Conservation (phyloP, 768 basidiomycete species). For the Termitomyces sp. region DNA sequence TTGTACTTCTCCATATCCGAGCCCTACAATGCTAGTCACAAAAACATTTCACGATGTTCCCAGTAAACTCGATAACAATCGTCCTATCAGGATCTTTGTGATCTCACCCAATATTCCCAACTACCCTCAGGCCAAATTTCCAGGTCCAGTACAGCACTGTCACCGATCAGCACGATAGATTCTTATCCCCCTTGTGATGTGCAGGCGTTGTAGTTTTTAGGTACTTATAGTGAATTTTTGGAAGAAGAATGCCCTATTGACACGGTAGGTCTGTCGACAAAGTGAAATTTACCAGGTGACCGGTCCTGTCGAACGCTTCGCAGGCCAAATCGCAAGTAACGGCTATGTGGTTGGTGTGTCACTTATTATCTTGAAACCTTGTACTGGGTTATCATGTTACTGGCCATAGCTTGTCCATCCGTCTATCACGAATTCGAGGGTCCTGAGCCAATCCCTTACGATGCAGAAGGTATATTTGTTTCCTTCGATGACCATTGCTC, state of each 20-base stretch:
- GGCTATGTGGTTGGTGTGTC: slow-evolving; percentile 75
- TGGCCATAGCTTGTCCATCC: slow-evolving; percentile 64
- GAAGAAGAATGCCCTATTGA: not conserved
- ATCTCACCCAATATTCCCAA: slow-evolving; percentile 74
- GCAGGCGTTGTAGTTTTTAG: slow-evolving; percentile 83
- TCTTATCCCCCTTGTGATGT: not conserved
- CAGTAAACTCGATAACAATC: slow-evolving; percentile 52
- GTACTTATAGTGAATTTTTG: slow-evolving; percentile 24
- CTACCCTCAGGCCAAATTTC: slow-evolving; percentile 89
- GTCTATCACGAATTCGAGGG: slow-evolving; percentile 91
- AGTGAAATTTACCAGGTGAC: slow-evolving; percentile 97
- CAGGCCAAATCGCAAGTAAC: slow-evolving; percentile 81
- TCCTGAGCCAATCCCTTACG: slow-evolving; percentile 85
- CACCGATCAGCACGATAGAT: not conserved
- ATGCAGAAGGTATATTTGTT: slow-evolving; percentile 56
- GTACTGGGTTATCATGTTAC: not conserved
- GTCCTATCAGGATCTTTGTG: slow-evolving; percentile 75
- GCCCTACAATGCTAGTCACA: slow-evolving; percentile 65
- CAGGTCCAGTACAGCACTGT: slow-evolving; percentile 39
- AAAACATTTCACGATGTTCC: slow-evolving; percentile 76
- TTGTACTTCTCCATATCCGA: slow-evolving; percentile 6
- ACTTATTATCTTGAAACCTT: not conserved
- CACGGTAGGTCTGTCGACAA: not conserved
- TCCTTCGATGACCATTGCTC: not conserved
- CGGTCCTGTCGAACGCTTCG: slow-evolving; percentile 94